Base-by-base conservation (phyloP, 768 basidiomycete species). In the Lactifluus piperatus region DNA sequence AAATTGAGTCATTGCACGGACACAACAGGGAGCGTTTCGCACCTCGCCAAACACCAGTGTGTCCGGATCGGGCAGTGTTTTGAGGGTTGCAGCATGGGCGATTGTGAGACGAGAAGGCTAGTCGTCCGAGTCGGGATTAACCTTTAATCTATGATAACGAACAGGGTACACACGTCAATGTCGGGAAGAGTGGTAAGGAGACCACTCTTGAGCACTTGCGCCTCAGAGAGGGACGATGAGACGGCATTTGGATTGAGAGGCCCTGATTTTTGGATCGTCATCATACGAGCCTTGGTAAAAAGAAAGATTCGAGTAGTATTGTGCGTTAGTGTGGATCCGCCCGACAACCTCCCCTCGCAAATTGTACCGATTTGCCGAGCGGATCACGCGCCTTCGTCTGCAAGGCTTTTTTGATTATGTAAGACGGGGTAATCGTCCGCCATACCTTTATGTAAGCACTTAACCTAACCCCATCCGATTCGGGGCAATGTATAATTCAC, bases 21-120 rank as follows among this genome's bases (percentile, higher is more conserved):
- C 3, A 27, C 3, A 39, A 34, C 3, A 5, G 2, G 2, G 24
- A 6, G 51, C 39, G 30, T 20, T 6, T 69, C 75, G 58, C 62
- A 82, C 85, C 72, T 77, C 72, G 18, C 88, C 86, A 49, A 87
- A 88, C 1, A 67, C 68, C 39, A 86, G 69, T 7, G 73, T 70
- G 36, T 81, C 76, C 0, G 76, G 70, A 3, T 71, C 66, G 0
- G 81, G 81, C 0, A 88, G 60, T 1, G 75, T 69, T 68, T 85
- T 87, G 10, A 79, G 73, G 3, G 72, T 67, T 4, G 76, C 69
- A 1, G 81, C 73, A 43, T 75, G 72, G 11, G 67, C 78, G 3
- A 86, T 67, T 6, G 69, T 74, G 11, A 89, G 71, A 63, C 76
- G 81, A 6, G 82, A 79, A 2, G 82, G 76, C 87, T 88, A 60